Conservation (phyloP, 805 yeast genomes). For the Maudiozyma saulgeensis region DNA sequence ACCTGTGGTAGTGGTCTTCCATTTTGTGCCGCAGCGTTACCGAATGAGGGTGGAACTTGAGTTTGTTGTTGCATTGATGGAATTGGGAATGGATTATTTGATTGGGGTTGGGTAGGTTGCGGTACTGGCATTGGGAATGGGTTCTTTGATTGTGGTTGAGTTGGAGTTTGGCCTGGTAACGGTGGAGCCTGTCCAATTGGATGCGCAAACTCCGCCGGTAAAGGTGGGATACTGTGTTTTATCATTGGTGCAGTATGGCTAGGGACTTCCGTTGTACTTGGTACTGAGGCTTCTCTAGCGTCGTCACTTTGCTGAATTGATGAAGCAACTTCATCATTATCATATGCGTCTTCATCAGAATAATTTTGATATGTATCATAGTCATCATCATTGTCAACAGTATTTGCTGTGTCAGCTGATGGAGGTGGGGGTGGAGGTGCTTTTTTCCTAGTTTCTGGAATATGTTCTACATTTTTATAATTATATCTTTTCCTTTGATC, state of each 20-base stretch:
- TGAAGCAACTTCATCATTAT: conserved; percentile 5
- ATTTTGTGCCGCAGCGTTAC: not conserved
- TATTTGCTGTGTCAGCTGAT: conserved; percentile 13
- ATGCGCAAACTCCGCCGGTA: conserved; percentile 11
- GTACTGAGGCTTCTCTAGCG: conserved; percentile 17
- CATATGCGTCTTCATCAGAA: not conserved
- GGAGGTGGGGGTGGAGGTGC: conserved; percentile 40
- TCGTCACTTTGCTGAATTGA: conserved; percentile 2
- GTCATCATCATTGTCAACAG: conserved; percentile 3
- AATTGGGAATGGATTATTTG: conserved; percentile 6
- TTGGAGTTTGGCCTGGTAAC: conserved; percentile 2
- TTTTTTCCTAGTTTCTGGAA: conserved; percentile 28
- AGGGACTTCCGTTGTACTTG: conserved; percentile 7
- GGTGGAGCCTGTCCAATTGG: conserved; percentile 7
- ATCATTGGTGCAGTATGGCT: conserved; percentile 4
- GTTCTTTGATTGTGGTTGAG: conserved; percentile 4
- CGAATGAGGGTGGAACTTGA: conserved; percentile 5
- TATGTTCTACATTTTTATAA: conserved; percentile 21
- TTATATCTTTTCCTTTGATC: conserved; percentile 26
- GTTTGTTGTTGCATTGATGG: conserved; percentile 5
- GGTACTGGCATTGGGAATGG: conserved; percentile 8
- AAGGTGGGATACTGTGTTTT: conserved; percentile 19
- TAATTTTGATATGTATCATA: not conserved
- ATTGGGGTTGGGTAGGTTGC: conserved; percentile 10
- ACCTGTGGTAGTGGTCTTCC: conserved; percentile 17